Conservation (phyloP, 2,329 filamentous ascomycete genomes). For the Bipolaris zeicola region DNA sequence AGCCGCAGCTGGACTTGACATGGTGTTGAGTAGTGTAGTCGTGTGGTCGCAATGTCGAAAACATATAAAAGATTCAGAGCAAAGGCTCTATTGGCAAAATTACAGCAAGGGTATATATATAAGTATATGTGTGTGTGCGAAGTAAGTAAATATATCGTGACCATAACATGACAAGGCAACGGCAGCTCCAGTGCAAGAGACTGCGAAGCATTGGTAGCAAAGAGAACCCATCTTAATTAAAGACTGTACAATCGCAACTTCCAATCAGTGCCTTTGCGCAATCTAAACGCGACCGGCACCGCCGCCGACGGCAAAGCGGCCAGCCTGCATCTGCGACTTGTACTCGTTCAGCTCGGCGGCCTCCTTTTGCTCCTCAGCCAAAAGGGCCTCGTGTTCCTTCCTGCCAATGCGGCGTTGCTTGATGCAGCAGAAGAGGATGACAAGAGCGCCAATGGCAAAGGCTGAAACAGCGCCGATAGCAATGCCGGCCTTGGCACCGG, state of each 20-base stretch:
- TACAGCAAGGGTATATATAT: conserved; percentile 20
- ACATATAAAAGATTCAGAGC: not conserved
- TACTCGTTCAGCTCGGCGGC: conserved; percentile 44
- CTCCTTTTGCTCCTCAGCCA: conserved; percentile 46
- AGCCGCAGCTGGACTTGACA: conserved; percentile 1
- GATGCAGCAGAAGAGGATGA: conserved; percentile 47
- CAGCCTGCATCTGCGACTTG: conserved; percentile 36
- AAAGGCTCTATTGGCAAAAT: conserved; percentile 9
- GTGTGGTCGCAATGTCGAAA: not conserved
- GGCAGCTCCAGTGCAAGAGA: conserved; percentile 6
- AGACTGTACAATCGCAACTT: conserved; percentile 9
- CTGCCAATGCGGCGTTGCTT: conserved; percentile 47
- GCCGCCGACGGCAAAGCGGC: conserved; percentile 29
- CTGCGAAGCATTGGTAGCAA: conserved; percentile 6
- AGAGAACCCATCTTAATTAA: conserved; percentile 7
- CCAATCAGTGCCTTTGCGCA: not conserved
- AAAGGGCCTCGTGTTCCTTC: conserved; percentile 39
- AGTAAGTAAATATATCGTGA: conserved; percentile 13
- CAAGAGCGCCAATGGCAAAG: conserved; percentile 31
- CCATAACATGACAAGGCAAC: conserved; percentile 12
- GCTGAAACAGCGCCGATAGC: conserved; percentile 35
- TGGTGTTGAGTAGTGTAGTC: conserved; percentile 3
- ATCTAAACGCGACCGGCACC: conserved; percentile 19
- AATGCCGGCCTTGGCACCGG: conserved; percentile 45
- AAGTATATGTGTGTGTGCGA: not conserved